Evolutionary conservation across 441 rosid genomes (phyloP), one percentile per base, ranked within the genome.

Genomic region (Corymbia citriodora): DNA sequence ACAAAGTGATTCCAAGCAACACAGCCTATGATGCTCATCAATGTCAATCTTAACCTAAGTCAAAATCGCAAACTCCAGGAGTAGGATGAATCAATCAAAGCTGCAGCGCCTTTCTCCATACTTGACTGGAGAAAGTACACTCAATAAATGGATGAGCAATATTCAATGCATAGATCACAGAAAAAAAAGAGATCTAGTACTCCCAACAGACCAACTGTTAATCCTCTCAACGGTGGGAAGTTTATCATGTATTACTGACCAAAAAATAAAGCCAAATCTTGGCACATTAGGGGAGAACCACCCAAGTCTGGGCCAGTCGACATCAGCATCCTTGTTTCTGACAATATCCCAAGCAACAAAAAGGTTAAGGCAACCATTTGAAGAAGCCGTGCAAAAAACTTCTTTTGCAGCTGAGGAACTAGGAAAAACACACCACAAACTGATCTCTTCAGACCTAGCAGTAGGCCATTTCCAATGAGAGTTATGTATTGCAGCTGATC

Each of bases 1-100:
- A 55, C 21, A 8, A 55, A 55, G 18, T 2, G 19, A 55, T 17
- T 18, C 57, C 57, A 18, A 55, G 23, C 57, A 18, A 55, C 8
- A 55, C 23, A 55, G 18, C 57, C 8, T 7, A 18, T 21, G 23
- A 8, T 12, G 57, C 57, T 55, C 18, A 17, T 55, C 57, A 6
- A 9, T 55, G 57, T 9, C 57, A 18, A n/a, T n/a, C n/a, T n/a
- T 57, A 57, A 57, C 63, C 63, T 0, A 57, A 0, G 23, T 57
- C 63, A 57, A 13, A 0, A 57, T 57, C 0, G 29, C 0, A 2
- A 57, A 57, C 0, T 23, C 63, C 13, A n/a, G 17, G 74, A 65
- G 31, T 68, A 1, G 0, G 74, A 68, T 68, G 74, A 68, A 68
- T n/a, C 10, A n/a, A 68, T n/a, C 21, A 68, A 68, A 68, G 74